Conservation (phyloP, 208 protist species). For the Borovskyia barvae region DNA sequence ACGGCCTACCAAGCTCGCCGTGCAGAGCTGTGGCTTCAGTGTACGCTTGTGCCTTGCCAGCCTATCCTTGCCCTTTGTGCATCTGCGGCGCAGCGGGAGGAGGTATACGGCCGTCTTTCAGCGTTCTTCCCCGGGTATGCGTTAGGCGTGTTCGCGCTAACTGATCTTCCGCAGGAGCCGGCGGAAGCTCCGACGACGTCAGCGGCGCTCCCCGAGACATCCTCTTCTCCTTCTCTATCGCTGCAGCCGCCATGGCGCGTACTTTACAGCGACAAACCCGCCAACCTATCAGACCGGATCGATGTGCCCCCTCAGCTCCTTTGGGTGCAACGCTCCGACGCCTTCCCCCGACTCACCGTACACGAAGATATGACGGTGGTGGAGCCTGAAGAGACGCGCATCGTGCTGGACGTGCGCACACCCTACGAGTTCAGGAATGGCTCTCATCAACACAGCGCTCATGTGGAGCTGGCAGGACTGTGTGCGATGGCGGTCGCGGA, state of each 20-base stretch:
- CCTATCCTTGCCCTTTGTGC: conserved; percentile 51
- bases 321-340: conserved; percentile 9
- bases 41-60: conserved; percentile 58
- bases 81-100: conserved; percentile 15
- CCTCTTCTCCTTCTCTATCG: not conserved
- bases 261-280: not conserved
- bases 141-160: conserved; percentile 34
- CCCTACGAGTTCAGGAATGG: conserved; percentile 83
- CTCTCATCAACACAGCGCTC: conserved; percentile 70
- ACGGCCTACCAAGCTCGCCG: conserved; percentile 59
- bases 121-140: conserved; percentile 33
- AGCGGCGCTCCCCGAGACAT: not conserved
- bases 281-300: too few species aligned
- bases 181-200: not conserved
- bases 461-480: conserved; percentile 56
- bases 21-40: conserved; percentile 83
- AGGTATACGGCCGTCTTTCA: conserved; percentile 27
- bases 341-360: conserved; percentile 5
- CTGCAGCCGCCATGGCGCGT: conserved; percentile 2
- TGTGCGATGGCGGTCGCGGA: conserved; percentile 49
- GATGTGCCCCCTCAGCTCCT: not conserved
- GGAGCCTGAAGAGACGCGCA: conserved; percentile 11
- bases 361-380: conserved; percentile 9
- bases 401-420: conserved; percentile 75
- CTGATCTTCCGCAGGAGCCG: conserved; percentile 16